Evolutionary conservation across 805 yeast species (phyloP).

Genomic region (Priceomyces carsonii): DNA sequence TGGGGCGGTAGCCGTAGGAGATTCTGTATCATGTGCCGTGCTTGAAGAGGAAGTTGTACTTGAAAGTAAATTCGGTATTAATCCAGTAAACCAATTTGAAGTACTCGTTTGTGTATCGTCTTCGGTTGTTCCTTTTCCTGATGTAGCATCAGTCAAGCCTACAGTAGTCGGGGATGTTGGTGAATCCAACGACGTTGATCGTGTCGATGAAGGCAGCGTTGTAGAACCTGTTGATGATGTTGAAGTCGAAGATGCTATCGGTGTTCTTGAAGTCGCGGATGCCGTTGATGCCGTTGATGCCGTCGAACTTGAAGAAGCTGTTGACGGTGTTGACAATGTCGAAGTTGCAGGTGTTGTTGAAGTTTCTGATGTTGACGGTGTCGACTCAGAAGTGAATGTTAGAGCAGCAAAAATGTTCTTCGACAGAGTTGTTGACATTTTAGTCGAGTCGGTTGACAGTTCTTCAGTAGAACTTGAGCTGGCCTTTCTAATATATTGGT

Average conservation of each 20-base stretch:
- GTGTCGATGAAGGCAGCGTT: background rate
- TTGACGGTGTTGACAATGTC: background rate
- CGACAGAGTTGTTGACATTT: too few relatives aligned
- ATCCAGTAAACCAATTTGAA: too few relatives aligned
- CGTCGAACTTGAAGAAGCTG: slow-evolving; percentile 4
- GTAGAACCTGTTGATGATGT: slow-evolving; percentile 1
- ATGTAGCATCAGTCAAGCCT: background rate
- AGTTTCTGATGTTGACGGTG: slow-evolving; percentile 1
- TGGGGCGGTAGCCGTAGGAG: too few relatives aligned
- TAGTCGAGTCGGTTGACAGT: too few relatives aligned
- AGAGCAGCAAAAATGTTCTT: too few relatives aligned
- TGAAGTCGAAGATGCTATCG: slow-evolving; percentile 7
- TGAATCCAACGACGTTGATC: background rate
- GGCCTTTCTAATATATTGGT: too few relatives aligned
- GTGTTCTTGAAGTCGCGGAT: slow-evolving; percentile 6
- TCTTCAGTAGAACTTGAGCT: too few relatives aligned
- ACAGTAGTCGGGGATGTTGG: background rate
- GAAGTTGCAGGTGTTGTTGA: background rate
- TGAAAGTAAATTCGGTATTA: too few relatives aligned
- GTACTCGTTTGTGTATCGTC: too few relatives aligned
- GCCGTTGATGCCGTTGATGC: slow-evolving; percentile 3
- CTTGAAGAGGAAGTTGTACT: too few relatives aligned
- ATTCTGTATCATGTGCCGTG: too few relatives aligned
- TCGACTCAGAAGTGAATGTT: background rate
- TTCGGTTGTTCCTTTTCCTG: too few relatives aligned